Evolutionary conservation across 2,329 filamentous ascomycete species (phyloP), one percentile per base, ranked within the genome.

Genomic region (Fusarium annulatum): DNA sequence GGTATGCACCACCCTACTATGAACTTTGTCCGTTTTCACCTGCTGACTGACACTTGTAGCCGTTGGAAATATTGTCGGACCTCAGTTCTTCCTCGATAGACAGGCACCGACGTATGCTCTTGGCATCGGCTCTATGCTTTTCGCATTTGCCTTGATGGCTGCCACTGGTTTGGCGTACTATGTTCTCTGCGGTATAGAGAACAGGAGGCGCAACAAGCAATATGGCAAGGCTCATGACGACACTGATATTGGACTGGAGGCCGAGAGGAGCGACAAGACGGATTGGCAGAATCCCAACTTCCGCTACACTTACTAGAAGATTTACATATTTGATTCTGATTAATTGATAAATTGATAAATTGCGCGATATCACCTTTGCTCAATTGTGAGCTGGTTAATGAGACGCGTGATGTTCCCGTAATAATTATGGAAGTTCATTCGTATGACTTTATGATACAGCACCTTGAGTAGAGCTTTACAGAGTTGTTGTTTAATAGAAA

Each of bases 11-110:
- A 26, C 6, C 26, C 26, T 26, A 26, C 26, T 26, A 26, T 26
- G 6, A 6, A 26, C 26, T 26, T 26, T 7, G 26, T 26, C 26
- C 26, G 26, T 26, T 26, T 7, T 26, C 6, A 7, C 26, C 26
- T 6, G 5, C 26, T 26, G 26, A 26, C 26, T 26, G 6, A 26
- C 26, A 26, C 26, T 6, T 26, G 6, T 5, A 77, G 79, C 79
- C 1, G 48, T 81, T 8, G 79, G 79, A 12, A 80, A 81, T 10
- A 81, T 81, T 3, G 63, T 80, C 9, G 79, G 79, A 0, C 79
- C 79, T 0, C 79, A 81, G 21, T 74, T 81, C 43, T 81, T 80
- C 23, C 69, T 73, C 2, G 66, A 73, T 2, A 64, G 49, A 3
- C 79, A 81, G 23, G 76, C 79, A 8, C 79, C 79, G 1, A 67